Percentiles rank a stretch among this genome's conserved stretches.
Evolutionary conservation across 495 filamentous ascomycete genomes (phyloP).

Genomic region (Terfezia boudieri): DNA sequence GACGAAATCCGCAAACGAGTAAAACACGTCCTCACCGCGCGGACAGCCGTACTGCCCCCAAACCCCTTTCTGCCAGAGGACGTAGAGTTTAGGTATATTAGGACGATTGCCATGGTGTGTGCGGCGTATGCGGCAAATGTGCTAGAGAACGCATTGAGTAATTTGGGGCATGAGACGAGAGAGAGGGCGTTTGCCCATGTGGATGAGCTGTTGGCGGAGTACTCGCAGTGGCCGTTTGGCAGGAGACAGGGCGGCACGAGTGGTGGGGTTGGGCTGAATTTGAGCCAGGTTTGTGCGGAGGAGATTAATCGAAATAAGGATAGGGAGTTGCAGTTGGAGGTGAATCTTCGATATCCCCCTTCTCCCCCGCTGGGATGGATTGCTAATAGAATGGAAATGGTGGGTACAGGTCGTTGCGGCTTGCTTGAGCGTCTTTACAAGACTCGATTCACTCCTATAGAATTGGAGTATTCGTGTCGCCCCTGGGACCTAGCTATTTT

Average conservation of each 20-base stretch:
- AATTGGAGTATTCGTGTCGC: neutral
- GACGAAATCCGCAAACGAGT: conserved; percentile 88
- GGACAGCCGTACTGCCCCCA: conserved; percentile 70
- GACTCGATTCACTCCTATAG: conserved; percentile 83
- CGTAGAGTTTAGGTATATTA: conserved; percentile 73
- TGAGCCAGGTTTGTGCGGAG: conserved; percentile 70
- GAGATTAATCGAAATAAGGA: conserved; percentile 70
- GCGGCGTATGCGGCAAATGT: conserved; percentile 97
- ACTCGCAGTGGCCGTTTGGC: conserved; percentile 90
- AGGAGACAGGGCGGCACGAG: conserved; percentile 42
- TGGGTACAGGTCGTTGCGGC: conserved; percentile 55
- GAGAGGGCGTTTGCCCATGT: conserved; percentile 92
- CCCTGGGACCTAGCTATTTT: no score
- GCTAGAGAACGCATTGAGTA: conserved; percentile 85
- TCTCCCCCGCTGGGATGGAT: neutral
- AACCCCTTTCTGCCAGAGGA: conserved; percentile 80
- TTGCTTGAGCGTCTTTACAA: conserved; percentile 87
- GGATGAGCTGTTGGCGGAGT: conserved; percentile 84
- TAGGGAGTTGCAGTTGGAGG: conserved; percentile 88
- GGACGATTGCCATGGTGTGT: conserved; percentile 89
- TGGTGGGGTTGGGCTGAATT: conserved; percentile 65
- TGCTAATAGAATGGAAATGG: conserved; percentile 10
- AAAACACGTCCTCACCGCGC: conserved; percentile 73
- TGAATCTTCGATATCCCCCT: conserved; percentile 15
- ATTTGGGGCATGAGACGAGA: conserved; percentile 75